These are phyloP conservation scores for Ophiostoma perfectum DNA, from an alignment of 2,329 filamentous ascomycete species.

Conservation along the genomic window DNA sequence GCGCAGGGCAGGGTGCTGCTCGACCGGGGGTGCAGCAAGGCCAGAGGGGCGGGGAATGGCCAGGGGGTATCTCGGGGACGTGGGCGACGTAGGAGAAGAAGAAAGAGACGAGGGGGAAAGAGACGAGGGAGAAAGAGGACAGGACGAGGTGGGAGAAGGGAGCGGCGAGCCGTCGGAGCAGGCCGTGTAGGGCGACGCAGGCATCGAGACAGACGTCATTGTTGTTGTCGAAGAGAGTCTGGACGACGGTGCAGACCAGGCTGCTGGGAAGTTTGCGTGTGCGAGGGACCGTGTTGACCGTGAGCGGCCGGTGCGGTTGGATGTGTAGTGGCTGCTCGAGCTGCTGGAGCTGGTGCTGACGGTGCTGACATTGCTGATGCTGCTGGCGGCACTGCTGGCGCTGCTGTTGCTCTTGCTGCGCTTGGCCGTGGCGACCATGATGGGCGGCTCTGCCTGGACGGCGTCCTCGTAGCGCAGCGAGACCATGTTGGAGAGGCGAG, in stretches of 20 bases:
- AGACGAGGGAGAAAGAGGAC: not conserved
- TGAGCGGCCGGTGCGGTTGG: not conserved
- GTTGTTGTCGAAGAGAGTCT: slow-evolving; percentile 1
- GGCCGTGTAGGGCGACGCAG: not conserved
- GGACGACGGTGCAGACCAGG: not conserved
- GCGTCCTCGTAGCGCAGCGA: slow-evolving; percentile 58
- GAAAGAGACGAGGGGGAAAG: not conserved
- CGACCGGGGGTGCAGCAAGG: slow-evolving; percentile 38
- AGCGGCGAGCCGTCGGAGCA: not conserved
- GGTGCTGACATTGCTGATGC: slow-evolving; percentile 27
- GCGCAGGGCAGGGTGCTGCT: slow-evolving; percentile 51
- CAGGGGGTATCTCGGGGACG: slow-evolving; percentile 25
- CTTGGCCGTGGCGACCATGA: slow-evolving; percentile 40
- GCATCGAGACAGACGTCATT: not conserved
- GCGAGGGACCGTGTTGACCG: slow-evolving; percentile 15
- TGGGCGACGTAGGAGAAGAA: slow-evolving; percentile 1
- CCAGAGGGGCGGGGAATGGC: slow-evolving; percentile 36
- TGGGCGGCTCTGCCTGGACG: slow-evolving; percentile 52
- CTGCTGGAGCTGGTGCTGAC: slow-evolving; percentile 28
- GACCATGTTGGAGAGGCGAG: slow-evolving; percentile 42
- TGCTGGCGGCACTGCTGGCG: slow-evolving; percentile 27
- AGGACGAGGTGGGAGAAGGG: not conserved
- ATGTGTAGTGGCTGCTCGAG: slow-evolving; percentile 28
- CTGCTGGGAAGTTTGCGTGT: not conserved
- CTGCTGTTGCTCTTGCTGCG: slow-evolving; percentile 5